Conservation (phyloP, 116 monocot species). For the Phalaenopsis hybrid region DNA sequence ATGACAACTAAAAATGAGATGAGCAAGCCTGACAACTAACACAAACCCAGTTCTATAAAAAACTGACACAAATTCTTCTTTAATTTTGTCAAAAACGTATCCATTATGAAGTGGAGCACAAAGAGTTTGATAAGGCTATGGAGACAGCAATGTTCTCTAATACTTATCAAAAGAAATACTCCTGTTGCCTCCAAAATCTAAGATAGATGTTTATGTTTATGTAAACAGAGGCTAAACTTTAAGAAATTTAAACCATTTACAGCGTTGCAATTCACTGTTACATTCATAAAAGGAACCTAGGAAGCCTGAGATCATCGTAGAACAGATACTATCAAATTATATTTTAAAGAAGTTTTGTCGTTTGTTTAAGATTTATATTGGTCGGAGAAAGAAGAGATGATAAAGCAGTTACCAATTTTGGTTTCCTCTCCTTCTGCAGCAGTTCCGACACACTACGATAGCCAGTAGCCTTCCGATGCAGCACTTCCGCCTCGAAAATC, state of each 20-base stretch:
- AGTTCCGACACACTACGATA: slow-evolving; percentile 8
- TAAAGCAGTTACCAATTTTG: slow-evolving; percentile 24
- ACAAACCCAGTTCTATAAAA: too few relatives aligned
- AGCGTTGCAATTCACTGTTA: background rate
- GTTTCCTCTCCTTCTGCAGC: slow-evolving; percentile 9
- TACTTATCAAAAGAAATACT: too few relatives aligned
- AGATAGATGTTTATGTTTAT: too few relatives aligned
- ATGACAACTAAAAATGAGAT: too few relatives aligned
- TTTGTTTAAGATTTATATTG: background rate
- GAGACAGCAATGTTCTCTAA: too few relatives aligned
- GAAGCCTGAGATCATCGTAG: background rate
- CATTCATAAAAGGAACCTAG: background rate
- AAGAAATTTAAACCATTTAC: background rate
- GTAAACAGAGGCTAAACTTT: background rate
- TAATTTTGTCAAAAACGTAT: too few relatives aligned
- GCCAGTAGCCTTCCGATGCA: slow-evolving; percentile 29
- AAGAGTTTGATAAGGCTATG: too few relatives aligned
- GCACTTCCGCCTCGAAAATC: slow-evolving; percentile 47
- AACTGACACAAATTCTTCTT: too few relatives aligned
- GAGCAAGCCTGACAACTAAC: too few relatives aligned
- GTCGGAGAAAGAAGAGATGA: too few relatives aligned
- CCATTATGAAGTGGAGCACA: too few relatives aligned
- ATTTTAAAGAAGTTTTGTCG: background rate
- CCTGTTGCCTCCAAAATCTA: too few relatives aligned
- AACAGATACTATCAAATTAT: background rate